Conservation (phyloP, 2,329 filamentous ascomycete species). For the Colletotrichum sp. region DNA sequence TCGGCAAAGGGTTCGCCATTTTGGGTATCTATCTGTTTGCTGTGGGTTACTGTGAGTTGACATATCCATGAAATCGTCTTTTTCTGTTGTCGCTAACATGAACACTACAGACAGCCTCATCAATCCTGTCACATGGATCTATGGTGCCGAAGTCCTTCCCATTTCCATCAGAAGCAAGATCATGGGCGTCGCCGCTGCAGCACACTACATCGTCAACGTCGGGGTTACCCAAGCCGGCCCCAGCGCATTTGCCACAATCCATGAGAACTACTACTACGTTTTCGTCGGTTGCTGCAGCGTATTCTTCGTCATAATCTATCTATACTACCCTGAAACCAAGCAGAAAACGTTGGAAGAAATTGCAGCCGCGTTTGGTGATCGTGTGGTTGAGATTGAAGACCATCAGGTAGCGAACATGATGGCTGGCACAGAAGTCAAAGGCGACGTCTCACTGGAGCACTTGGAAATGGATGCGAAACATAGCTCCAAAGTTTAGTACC, state of each 20-base stretch:
- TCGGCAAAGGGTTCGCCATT: background rate
- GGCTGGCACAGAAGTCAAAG: background rate
- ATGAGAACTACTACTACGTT: background rate
- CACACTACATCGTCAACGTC: background rate
- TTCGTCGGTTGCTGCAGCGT: background rate
- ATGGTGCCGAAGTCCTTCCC: background rate
- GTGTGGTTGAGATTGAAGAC: background rate
- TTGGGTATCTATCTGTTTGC: background rate
- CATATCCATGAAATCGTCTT: accelerated
- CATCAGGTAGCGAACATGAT: background rate
- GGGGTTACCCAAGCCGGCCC: background rate
- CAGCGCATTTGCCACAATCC: background rate
- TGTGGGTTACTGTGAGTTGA: background rate
- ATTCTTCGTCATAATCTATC: background rate
- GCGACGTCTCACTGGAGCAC: background rate
- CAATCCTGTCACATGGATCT: background rate
- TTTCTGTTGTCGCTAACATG: background rate
- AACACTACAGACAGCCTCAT: background rate
- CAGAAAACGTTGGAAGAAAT: background rate
- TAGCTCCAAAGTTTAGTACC: background rate
- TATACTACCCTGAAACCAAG: background rate
- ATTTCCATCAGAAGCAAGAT: background rate
- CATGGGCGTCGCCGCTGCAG: background rate
- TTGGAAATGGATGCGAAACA: background rate
- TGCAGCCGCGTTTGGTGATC: background rate